Evolutionary conservation across 805 yeast species (phyloP).

Genomic region (Clavispora carvajalis): DNA sequence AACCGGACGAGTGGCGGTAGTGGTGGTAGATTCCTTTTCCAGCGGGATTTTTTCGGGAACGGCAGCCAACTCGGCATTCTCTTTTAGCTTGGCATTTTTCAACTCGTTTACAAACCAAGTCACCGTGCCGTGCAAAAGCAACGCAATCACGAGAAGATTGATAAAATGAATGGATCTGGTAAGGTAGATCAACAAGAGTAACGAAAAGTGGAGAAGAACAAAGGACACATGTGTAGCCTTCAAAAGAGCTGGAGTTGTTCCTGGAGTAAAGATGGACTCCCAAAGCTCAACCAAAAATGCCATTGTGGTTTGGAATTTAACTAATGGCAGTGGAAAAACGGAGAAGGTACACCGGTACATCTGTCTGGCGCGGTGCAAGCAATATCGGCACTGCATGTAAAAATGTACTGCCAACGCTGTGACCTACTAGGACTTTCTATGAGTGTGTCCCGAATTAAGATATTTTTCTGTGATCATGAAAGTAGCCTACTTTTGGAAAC

Average conservation of each 20-base stretch:
- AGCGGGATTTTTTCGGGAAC: not conserved
- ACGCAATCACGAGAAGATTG: slow-evolving; percentile 51
- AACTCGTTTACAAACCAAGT: slow-evolving; percentile 86
- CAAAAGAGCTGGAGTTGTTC: slow-evolving; percentile 85
- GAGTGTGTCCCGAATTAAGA: no score
- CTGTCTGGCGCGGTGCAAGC: no score
- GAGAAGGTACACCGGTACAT: not conserved
- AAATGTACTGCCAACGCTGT: no score
- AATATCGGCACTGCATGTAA: no score
- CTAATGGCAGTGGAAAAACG: not conserved
- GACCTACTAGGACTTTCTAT: no score
- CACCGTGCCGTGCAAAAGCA: slow-evolving; percentile 69
- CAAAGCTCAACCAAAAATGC: slow-evolving; percentile 64
- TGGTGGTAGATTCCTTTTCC: slow-evolving; percentile 6
- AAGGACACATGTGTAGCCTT: slow-evolving; percentile 86
- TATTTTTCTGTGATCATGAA: no score
- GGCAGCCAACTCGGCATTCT: slow-evolving; percentile 34
- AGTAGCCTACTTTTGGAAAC: no score
- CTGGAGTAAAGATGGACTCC: slow-evolving; percentile 90
- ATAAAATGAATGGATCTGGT: slow-evolving; percentile 65
- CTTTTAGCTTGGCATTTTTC: slow-evolving; percentile 41
- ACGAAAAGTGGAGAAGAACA: slow-evolving; percentile 51
- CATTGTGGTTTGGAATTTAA: slow-evolving; percentile 12
- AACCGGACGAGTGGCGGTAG: not conserved
- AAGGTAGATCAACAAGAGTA: slow-evolving; percentile 52